Base-by-base conservation (phyloP, 2,329 filamentous ascomycete species). In the Pseudogymnoascus sp. region DNA sequence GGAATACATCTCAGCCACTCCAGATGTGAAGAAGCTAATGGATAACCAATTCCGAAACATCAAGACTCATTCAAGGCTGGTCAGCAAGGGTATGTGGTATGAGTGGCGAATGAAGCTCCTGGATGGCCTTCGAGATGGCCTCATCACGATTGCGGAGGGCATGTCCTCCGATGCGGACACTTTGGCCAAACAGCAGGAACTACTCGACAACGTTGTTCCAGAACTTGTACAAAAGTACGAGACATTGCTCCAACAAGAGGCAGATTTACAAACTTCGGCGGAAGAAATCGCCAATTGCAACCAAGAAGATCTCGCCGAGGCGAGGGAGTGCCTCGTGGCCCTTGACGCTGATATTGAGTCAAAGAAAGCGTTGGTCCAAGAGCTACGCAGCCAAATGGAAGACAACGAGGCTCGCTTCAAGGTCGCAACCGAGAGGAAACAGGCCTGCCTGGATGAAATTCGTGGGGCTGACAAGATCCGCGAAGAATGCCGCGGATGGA, bases 21-120 rank as follows among this genome's bases (percentile, higher is more conserved):
- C 92, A 0, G 91, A 96, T 67, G 87, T 96, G 73, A 92, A 90
- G 72, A 78, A 85, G 3, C 82, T 96, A 62, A 96, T 99, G 88
- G 93, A 99, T 77, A 95, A 90, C 68, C 93, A 98, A 73, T 95
- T 99, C 80, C 95, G 96, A 76, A 97, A 98, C 72, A 90, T 96
- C 76, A 98, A 97, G 79, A 93, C 92, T 0, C 90, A 96, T 74
- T 92, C 93, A 14, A 85, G 95, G 25, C 82, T 97, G 13, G 80
- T 93, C 62, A 97, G 93, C 78, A 97, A 97, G 74, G 92, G 91
- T 64, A 93, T 95, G 80, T 99, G 95, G 95, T 99, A 99, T 74
- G 90, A 93, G 72, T 99, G 95, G 95, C 88, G 95, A 43, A 93
- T 90, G 82, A 93, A 95, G 71, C 83, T 98, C 23, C 87, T 90